Evolutionary conservation across 202 grass and related monocot species (phyloP), one percentile per base, ranked within the genome.

Genomic region (Sporobolus alterniflorus): DNA sequence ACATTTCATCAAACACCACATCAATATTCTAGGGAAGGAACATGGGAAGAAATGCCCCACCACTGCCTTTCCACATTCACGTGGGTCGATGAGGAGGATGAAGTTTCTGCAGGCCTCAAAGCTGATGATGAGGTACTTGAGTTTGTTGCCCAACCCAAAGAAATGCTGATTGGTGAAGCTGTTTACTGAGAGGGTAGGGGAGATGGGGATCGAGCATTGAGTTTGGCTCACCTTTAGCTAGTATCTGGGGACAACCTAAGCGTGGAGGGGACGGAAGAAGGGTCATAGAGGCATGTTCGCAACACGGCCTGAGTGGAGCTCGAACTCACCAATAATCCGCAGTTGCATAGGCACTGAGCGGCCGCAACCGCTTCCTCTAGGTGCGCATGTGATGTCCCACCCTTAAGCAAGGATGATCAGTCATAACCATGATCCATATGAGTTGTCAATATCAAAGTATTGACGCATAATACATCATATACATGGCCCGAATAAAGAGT

Each of bases 41-140:
- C 18, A n/a, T n/a, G n/a, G 7, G 61, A 26, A 51, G 18, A 48
- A 20, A 12, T 17, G 14, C 12, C 90, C 82, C 89, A 98, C 92
- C 75, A 89, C 89, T 18, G 82, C 64, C 83, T 98, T 98, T n/a
- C 90, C 92, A 16, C 84, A 95, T 9, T 92, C 92, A 0, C 90
- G 86, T 49, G 92, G 90, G 14, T 90, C 92, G 1, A 92, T 84
- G 17, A 98, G 96, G 49, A 98, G 89, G 69, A 92, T 75, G 26
- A 90, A 90, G 43, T 95, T 98, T 79, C 92, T 95, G 91, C 92
- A 98, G 57, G 88, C 84, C 64, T 94, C 92, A 3, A 89, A 93
- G 77, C 89, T 93, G 51, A 82, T 33, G 28, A 98, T 77, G 18
- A 95, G 89, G 79, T 92, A 90, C 89, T 92, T 95, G 43, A 98